Base-by-base conservation (phyloP, 306 rosid genomes). In the Lupinus albus region DNA sequence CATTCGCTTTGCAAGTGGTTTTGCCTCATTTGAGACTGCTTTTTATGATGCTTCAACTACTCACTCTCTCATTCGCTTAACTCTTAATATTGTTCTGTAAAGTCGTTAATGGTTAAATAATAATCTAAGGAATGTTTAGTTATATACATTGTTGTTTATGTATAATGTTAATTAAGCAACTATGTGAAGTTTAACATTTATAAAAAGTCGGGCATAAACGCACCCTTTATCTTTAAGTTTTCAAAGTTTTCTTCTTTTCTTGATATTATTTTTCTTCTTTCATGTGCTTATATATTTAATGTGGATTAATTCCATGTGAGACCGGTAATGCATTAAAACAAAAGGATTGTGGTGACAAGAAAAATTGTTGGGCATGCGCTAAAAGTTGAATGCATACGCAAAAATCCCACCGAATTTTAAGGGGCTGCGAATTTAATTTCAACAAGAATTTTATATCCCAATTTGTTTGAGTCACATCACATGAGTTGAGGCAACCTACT, bases 1-100 rank as follows among this genome's bases (percentile, higher is more conserved):
- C n/a, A n/a, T n/a, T 35, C 71, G 92, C 3, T 78, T 51, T 74
- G 82, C 75, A 4, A 77, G 62, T 4, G 87, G 92, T 0, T 77
- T 8, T 69, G 92, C 79, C 52, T 11, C 51, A 0, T 6, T 77
- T 0, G 66, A 73, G 25, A 75, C 81, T 78, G 0, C 8, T 1
- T 44, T 4, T 14, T 85, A 42, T 80, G 85, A 82, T 57, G 10
- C 74, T 0, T 2, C 12, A 0, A 75, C 65, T 46, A 0, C 53
- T 4, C 74, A 64, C 30, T 68, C 77, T 1, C 0, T 72, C 7
- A 41, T 85, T 57, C 70, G 79, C 1, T 17, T 80, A 48, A 54
- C 65, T 0, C 3, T 82, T 42, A 78, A 72, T 13, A 20, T 82
- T 42, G 0, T 39, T 39, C 0, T 39, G 0, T 33, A 0, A 13